Percentiles rank a stretch among this genome's conserved stretches.
phyloP scores from a whole-genome alignment of 768 basidiomycete genomes.

The Boletus sp. region DNA sequence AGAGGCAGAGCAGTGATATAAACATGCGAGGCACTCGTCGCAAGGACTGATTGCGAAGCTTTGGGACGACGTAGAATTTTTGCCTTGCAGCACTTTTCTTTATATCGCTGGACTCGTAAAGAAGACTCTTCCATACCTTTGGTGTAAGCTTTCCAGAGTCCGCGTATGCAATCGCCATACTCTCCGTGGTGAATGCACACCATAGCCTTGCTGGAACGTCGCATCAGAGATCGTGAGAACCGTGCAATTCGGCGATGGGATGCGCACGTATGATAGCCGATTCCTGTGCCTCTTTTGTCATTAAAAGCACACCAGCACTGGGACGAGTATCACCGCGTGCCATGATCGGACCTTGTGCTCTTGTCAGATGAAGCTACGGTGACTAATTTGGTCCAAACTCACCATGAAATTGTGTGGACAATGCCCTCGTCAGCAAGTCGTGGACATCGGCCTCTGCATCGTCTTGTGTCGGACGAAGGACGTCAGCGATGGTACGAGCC shows the following conservation, averaged over 20 bases:
- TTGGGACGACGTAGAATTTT: slow-evolving; percentile 32
- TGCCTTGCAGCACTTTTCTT: slow-evolving; percentile 26
- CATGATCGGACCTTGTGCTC: slow-evolving; percentile 33
- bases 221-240: not conserved
- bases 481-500: slow-evolving; percentile 54
- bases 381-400: slow-evolving; percentile 20
- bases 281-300: slow-evolving; percentile 45
- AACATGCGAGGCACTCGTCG: slow-evolving; percentile 37
- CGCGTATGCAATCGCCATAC: slow-evolving; percentile 76
- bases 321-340: slow-evolving; percentile 42
- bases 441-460: slow-evolving; percentile 50
- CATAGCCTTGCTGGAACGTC: slow-evolving; percentile 57
- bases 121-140: slow-evolving; percentile 42
- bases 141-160: slow-evolving; percentile 51
- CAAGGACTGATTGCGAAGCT: not conserved
- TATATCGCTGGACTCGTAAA: not conserved
- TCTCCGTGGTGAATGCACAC: slow-evolving; percentile 81
- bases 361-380: not conserved
- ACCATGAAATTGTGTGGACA: slow-evolving; percentile 54
- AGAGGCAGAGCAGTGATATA: slow-evolving; percentile 57
- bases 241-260: not conserved
- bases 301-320: slow-evolving; percentile 59
- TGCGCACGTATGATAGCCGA: slow-evolving; percentile 29
- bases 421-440: slow-evolving; percentile 42
- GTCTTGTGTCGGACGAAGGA: slow-evolving; percentile 26